Conservation (phyloP, 164 flowering plant genomes). For the Kalanchoe fedtschenkoi region DNA sequence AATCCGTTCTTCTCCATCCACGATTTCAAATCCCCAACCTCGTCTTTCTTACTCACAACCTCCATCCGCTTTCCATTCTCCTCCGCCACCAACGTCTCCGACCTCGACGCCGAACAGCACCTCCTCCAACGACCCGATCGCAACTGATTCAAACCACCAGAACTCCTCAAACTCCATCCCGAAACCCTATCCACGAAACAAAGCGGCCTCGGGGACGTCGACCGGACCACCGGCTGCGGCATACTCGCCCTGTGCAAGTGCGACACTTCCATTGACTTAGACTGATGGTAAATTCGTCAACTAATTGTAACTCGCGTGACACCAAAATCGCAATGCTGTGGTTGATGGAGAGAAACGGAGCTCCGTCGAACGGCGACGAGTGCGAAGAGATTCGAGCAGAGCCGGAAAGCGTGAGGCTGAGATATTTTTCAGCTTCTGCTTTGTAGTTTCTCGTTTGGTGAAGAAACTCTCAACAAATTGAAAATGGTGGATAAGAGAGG, state of each 20-base stretch:
- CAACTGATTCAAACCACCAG: neutral
- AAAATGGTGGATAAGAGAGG: conserved; percentile 3
- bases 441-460: neutral
- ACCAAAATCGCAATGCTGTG: no score
- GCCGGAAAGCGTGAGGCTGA: neutral
- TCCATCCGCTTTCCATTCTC: conserved; percentile 23
- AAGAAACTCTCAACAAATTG: neutral
- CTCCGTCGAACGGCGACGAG: neutral
- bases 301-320: neutral
- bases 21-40: conserved; percentile 52
- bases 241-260: neutral
- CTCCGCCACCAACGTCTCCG: conserved; percentile 50
- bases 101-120: conserved; percentile 34
- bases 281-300: no score
- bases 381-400: neutral
- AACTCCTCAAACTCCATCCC: neutral
- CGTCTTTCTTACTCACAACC: conserved; percentile 24
- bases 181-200: neutral
- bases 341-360: no score
- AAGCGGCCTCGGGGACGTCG: neutral
- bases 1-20: conserved; percentile 94
- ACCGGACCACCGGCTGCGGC: neutral
- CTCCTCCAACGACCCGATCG: conserved; percentile 16
- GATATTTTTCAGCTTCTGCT: neutral
- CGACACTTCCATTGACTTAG: neutral